These are phyloP conservation scores for Apiospora rasikravindrae DNA, from an alignment of 2,329 filamentous ascomycete genomes.

Conservation along the genomic window DNA sequence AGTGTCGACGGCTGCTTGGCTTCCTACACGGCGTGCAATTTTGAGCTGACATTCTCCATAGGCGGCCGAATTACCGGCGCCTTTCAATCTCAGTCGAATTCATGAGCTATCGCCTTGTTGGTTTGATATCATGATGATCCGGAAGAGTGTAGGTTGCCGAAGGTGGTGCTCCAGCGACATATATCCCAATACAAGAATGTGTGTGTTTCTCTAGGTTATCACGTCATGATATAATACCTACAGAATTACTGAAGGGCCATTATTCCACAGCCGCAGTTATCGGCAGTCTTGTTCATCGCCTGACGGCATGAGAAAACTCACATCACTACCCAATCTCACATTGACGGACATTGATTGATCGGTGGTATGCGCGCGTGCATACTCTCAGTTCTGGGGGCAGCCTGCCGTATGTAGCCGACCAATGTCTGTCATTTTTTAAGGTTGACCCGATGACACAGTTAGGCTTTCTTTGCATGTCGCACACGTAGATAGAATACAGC, in stretches of 20 bases:
- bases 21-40: neutral
- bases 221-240: neutral
- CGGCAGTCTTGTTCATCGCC: neutral
- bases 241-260: neutral
- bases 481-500: neutral
- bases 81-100: neutral
- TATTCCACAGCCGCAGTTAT: neutral
- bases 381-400: neutral
- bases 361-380: neutral
- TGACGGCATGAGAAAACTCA: neutral
- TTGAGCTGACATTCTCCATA: neutral
- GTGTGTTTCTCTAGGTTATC: neutral
- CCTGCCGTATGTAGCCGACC: slow-evolving; percentile 10
- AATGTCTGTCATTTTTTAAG: neutral
- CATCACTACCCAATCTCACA: neutral
- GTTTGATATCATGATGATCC: neutral
- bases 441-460: slow-evolving; percentile 15
- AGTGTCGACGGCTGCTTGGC: slow-evolving; percentile 1
- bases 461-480: neutral
- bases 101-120: neutral
- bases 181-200: too few species aligned
- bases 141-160: neutral
- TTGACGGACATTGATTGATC: neutral
- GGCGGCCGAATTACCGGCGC: neutral
- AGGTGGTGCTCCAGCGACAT: neutral